These are phyloP conservation scores for Dactylellina leptospora DNA, from an alignment of 2,329 filamentous ascomycete genomes.

Conservation along the genomic window DNA sequence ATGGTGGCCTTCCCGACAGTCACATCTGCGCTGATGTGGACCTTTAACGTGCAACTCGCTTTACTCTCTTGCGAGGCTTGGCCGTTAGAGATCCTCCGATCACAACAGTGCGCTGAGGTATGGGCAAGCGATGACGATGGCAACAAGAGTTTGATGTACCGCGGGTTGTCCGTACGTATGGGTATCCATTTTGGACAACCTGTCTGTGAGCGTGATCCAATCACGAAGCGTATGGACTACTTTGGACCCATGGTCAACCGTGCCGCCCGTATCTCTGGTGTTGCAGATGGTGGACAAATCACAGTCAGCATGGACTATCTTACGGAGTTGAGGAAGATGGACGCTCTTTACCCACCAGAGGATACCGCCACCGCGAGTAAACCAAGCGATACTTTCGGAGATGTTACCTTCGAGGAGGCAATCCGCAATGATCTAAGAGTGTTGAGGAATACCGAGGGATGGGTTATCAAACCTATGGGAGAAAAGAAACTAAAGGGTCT, in stretches of 20 bases:
- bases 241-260: constrained; percentile 99
- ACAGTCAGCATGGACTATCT: constrained; percentile 98
- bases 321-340: constrained; percentile 67
- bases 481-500: constrained; percentile 95
- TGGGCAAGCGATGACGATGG: constrained; percentile 83
- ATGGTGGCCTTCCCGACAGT: constrained; percentile 99
- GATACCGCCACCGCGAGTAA: constrained; percentile 76
- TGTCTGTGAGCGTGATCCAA: constrained; percentile 93
- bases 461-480: constrained; percentile 95
- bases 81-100: constrained; percentile 91
- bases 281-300: constrained; percentile 95
- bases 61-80: constrained; percentile 80
- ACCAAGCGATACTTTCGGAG: constrained; percentile 77
- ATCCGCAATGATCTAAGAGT: constrained; percentile 89
- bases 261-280: constrained; percentile 88
- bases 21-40: constrained; percentile 93
- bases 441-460: constrained; percentile 82
- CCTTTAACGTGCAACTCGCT: constrained; percentile 88
- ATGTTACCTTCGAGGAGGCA: constrained; percentile 76
- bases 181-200: constrained; percentile 95
- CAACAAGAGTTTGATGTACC: constrained; percentile 89
- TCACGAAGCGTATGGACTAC: constrained; percentile 98
- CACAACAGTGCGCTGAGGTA: constrained; percentile 66
- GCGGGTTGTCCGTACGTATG: constrained; percentile 94
- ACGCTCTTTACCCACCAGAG: constrained; percentile 76